Evolutionary conservation across 2,329 filamentous ascomycete genomes (phyloP).

Genomic region (Chaetomium olivaceum): DNA sequence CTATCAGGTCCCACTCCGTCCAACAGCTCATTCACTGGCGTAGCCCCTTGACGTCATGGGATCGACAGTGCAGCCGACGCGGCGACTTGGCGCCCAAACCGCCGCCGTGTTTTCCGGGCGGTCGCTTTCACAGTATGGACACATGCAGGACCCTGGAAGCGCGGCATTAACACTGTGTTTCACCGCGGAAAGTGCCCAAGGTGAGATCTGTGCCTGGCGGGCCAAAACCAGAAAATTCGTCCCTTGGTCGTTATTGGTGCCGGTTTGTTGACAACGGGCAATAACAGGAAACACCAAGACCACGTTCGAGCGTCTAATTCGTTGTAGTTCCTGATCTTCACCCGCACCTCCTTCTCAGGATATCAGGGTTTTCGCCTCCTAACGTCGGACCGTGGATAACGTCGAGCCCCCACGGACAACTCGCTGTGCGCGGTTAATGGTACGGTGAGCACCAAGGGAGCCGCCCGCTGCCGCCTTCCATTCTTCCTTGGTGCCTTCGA

Average conservation of each 20-base stretch:
- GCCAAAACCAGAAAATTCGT: neutral
- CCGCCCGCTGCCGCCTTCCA: neutral
- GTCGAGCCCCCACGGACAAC: neutral
- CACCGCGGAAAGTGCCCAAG: neutral
- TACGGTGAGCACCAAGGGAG: neutral
- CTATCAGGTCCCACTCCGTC: conserved; percentile 19
- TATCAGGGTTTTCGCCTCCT: neutral
- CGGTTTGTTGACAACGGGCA: conserved; percentile 1
- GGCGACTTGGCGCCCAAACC: conserved; percentile 25
- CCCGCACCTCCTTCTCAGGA: neutral
- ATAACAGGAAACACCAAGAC: conserved; percentile 7
- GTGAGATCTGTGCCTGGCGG: conserved; percentile 15
- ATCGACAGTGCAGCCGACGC: conserved; percentile 26
- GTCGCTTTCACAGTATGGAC: neutral
- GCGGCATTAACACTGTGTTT: conserved; percentile 11
- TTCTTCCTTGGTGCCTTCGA: neutral
- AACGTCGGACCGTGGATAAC: neutral
- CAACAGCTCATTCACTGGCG: conserved; percentile 11
- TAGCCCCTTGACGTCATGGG: conserved; percentile 29
- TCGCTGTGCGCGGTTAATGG: conserved; percentile 1
- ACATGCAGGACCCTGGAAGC: neutral
- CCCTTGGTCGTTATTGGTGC: neutral
- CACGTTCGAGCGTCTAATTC: conserved; percentile 15
- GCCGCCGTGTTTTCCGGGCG: conserved; percentile 16
- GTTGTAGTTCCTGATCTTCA: conserved; percentile 6